phyloP scores from a whole-genome alignment of 2,329 filamentous ascomycete genomes.

The Colletotrichum tanaceti region DNA sequence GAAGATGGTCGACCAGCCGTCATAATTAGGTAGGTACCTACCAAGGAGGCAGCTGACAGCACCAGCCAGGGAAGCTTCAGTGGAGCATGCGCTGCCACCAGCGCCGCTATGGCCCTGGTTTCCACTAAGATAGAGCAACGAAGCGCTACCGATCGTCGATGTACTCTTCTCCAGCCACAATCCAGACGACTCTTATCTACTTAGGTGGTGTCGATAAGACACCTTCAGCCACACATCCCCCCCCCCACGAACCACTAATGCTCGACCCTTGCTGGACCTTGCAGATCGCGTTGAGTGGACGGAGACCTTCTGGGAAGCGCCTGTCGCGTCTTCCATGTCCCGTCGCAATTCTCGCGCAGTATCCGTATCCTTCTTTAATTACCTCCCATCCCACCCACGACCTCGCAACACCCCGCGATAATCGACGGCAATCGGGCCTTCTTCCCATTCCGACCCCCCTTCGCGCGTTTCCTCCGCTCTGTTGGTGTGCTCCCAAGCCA shows the following conservation, averaged over 20 bases:
- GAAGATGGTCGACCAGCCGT: not conserved
- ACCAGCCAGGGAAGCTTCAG: slow-evolving; percentile 26
- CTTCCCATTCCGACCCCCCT: not conserved
- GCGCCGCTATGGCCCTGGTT: not conserved
- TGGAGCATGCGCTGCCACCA: not conserved
- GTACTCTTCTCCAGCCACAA: slow-evolving; percentile 30
- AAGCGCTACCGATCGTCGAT: not conserved
- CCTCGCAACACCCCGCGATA: not conserved
- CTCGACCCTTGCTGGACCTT: not conserved
- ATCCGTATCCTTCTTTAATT: slow-evolving; percentile 5
- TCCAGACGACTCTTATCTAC: not conserved
- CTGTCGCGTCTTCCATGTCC: slow-evolving; percentile 38
- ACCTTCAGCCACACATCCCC: slow-evolving; percentile 18
- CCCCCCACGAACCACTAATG: slow-evolving; percentile 13
- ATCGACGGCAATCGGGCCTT: not conserved
- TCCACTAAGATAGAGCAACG: not conserved
- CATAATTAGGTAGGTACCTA: no score
- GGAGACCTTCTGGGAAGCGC: slow-evolving; percentile 21
- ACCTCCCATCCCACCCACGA: not conserved
- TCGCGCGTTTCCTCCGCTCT: not conserved
- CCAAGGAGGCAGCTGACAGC: slow-evolving; percentile 28
- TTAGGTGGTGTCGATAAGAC: slow-evolving; percentile 32
- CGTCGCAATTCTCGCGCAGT: slow-evolving; percentile 27
- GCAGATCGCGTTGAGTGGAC: slow-evolving; percentile 38
- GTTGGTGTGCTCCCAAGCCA: not conserved